Evolutionary conservation across 164 flowering plant species (phyloP), one percentile per base, ranked within the genome.

Genomic region (Macadamia integrifolia): DNA sequence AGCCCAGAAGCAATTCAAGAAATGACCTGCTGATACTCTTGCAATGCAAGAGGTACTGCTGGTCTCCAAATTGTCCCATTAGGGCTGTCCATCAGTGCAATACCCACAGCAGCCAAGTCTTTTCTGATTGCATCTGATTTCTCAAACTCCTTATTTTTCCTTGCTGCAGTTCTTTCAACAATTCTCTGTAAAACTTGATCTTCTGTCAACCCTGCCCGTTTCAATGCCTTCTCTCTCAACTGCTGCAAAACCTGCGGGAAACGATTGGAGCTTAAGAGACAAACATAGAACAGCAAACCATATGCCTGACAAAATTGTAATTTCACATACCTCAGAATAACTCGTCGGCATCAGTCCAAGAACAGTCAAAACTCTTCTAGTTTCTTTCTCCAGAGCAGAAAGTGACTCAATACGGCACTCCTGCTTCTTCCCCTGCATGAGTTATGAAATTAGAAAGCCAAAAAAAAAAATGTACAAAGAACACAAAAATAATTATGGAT

Each of bases 31-130:
- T 72, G 78, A 66, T 75, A 81, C 58, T 86, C 90, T 77, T 90
- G 95, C 67, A 90, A 64, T 55, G 86, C 75, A 62, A 80, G 82
- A 1, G 99, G 99, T 70, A 92, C 66, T n/a, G 86, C 76, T 12
- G 99, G 99, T 80, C 97, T 87, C 99, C 99, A 92, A 10, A 81
- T 75, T 28, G 97, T 93, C 71, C 95, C 93, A 23, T 87, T 80
- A 17, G 96, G 95, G 75, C 82, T 79, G 77, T 93, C 98, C 98
- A 94, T 94, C 40, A 94, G 86, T 55, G 96, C 86, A 68, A 94
- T 87, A 9, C 99, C 99, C 31, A 83, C 65, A 52, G 82, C 80
- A 53, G 93, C 90, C 69, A 94, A 78, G 28, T 85, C 90, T 68
- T 87, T 82, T 72, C 99, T 81, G 65, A 94, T 92, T 6, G 70